These are phyloP conservation scores for Fusarium agapanthi DNA, from an alignment of 2,329 filamentous ascomycete genomes.

Conservation along the genomic window DNA sequence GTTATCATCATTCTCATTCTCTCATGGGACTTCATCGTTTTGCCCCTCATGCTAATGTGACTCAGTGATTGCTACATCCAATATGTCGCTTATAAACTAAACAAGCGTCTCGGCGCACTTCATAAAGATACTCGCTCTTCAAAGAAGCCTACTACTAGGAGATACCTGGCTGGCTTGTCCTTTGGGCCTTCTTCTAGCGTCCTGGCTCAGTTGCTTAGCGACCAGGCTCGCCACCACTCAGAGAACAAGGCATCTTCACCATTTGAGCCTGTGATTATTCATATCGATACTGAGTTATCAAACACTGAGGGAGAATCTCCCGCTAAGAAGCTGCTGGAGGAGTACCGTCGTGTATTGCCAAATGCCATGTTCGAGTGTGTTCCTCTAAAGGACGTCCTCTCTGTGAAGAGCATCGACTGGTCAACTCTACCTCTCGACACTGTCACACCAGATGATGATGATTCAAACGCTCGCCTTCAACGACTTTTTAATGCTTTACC, in stretches of 20 bases:
- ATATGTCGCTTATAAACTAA: conserved; percentile 80
- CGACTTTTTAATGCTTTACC: conserved; percentile 68
- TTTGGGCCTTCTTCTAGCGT: conserved; percentile 83
- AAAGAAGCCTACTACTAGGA: conserved; percentile 46
- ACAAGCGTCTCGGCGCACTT: conserved; percentile 72
- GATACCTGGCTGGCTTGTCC: conserved; percentile 80
- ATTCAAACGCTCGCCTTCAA: conserved; percentile 57
- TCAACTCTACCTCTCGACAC: conserved; percentile 50
- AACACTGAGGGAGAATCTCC: conserved; percentile 32
- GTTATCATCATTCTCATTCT: background rate
- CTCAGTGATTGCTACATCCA: conserved; percentile 73
- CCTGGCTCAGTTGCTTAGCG: conserved; percentile 78
- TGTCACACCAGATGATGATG: conserved; percentile 6
- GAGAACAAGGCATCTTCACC: conserved; percentile 69
- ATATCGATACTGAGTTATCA: conserved; percentile 58
- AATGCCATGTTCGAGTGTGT: conserved; percentile 70
- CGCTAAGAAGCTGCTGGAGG: conserved; percentile 57
- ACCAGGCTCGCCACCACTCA: conserved; percentile 72
- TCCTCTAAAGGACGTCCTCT: conserved; percentile 70
- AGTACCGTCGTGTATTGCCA: conserved; percentile 70
- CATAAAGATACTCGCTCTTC: conserved; percentile 57
- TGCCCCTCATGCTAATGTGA: conserved; percentile 6
- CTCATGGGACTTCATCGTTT: background rate
- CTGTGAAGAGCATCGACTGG: conserved; percentile 63
- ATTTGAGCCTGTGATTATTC: conserved; percentile 72